phyloP scores from a whole-genome alignment of 495 filamentous ascomycete genomes.

The Penicillium silybi region DNA sequence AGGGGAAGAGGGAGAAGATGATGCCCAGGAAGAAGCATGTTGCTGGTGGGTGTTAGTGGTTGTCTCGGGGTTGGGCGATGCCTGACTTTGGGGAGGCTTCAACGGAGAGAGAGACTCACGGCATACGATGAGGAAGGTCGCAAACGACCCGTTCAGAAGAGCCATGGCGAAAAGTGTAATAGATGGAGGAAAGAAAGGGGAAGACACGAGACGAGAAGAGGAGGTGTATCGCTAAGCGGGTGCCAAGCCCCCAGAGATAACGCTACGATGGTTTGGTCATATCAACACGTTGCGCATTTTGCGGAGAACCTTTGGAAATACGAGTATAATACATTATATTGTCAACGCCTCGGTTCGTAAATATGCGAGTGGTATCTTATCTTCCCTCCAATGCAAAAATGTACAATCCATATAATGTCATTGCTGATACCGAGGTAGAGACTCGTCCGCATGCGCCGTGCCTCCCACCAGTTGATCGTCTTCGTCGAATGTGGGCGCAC shows the following conservation, averaged over 20 bases:
- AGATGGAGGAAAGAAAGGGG: not conserved
- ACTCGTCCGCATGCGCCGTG: conserved; percentile 41
- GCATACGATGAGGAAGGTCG: conserved; percentile 93
- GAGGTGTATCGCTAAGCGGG: conserved; percentile 21
- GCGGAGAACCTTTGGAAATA: not conserved
- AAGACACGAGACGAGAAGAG: conserved; percentile 15
- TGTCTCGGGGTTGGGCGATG: conserved; percentile 3
- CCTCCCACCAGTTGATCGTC: conserved; percentile 45
- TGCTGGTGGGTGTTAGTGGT: conserved; percentile 45
- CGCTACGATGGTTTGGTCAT: not conserved
- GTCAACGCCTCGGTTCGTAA: conserved; percentile 17
- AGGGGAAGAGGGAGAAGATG: conserved; percentile 94
- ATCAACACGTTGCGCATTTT: not conserved
- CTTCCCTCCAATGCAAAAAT: conserved; percentile 28
- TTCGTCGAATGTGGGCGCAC: conserved; percentile 65
- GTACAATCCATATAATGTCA: conserved; percentile 22
- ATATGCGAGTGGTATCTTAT: conserved; percentile 34
- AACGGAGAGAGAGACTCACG: conserved; percentile 53
- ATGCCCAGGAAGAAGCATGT: conserved; percentile 97
- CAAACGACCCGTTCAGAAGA: conserved; percentile 58
- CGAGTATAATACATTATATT: conserved; percentile 11
- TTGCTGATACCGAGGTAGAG: conserved; percentile 47
- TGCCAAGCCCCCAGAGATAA: conserved; percentile 23
- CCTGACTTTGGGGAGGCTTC: not conserved
- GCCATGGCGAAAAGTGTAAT: conserved; percentile 27